Conservation (phyloP, 768 basidiomycete genomes). For the Holtermanniella nyarrowii region DNA sequence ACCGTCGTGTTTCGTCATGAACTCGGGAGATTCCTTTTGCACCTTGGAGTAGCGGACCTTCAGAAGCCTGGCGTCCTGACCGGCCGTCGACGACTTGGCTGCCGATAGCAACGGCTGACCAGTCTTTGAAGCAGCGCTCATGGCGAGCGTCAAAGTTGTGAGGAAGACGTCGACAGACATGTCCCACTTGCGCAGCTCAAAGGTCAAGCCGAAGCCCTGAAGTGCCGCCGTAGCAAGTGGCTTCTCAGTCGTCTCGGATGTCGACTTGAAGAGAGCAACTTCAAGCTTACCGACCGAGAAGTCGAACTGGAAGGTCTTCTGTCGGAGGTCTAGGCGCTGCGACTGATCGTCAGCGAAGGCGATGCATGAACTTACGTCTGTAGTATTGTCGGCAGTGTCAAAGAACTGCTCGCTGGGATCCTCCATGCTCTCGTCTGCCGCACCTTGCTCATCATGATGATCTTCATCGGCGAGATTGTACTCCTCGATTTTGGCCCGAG, state of each 20-base stretch:
- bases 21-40: constrained; percentile 78
- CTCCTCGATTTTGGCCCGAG: constrained; percentile 45
- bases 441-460: constrained; percentile 40
- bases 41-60: constrained; percentile 67
- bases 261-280: constrained; percentile 65
- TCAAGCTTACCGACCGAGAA: constrained; percentile 78
- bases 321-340: constrained; percentile 45
- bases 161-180: constrained; percentile 77
- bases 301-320: constrained; percentile 66
- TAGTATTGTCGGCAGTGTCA: constrained; percentile 56
- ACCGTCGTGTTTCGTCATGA: constrained; percentile 62
- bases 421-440: constrained; percentile 12
- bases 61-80: constrained; percentile 52
- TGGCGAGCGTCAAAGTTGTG: constrained; percentile 63
- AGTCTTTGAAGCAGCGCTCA: constrained; percentile 52
- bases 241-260: constrained; percentile 54
- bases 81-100: constrained; percentile 14
- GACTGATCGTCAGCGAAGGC: constrained; percentile 13
- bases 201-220: constrained; percentile 63
- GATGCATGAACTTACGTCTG: constrained; percentile 47
- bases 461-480: constrained; percentile 52
- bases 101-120: constrained; percentile 28
- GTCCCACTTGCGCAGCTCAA: constrained; percentile 68
- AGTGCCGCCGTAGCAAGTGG: constrained; percentile 68
- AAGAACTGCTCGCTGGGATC: constrained; percentile 48